phyloP scores from a whole-genome alignment of 306 rosid species.

The Amphicarpaea edgeworthii region DNA sequence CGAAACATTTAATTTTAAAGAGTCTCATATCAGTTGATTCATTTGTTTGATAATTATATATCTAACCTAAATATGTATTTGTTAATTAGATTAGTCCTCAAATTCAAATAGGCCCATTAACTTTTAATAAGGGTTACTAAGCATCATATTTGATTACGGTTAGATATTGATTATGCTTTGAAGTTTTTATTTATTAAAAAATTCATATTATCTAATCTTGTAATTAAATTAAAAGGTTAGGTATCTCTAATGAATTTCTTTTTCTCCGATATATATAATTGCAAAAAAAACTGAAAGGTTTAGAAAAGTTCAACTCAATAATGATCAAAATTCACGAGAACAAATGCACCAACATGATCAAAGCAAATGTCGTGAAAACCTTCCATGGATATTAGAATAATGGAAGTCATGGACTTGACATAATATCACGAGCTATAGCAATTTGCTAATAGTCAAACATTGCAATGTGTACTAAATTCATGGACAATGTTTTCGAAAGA shows the following conservation, averaged over 20 bases:
- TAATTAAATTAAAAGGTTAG: neutral
- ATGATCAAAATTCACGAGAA: neutral
- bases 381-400: constrained; percentile 10
- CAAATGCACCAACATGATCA: neutral
- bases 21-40: too few species aligned
- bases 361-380: neutral
- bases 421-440: constrained; percentile 15
- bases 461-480: constrained; percentile 8
- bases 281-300: neutral
- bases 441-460: constrained; percentile 14
- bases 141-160: too few species aligned
- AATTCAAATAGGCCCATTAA: too few species aligned
- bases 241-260: neutral
- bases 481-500: constrained; percentile 14
- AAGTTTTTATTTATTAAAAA: neutral
- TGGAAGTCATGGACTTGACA: constrained; percentile 23
- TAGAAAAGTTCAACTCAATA: neutral
- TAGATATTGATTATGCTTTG: too few species aligned
- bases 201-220: too few species aligned
- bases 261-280: constrained; percentile 13
- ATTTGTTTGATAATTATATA: too few species aligned
- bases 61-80: too few species aligned
- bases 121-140: too few species aligned
- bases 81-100: too few species aligned
- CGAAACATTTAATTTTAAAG: too few species aligned